Base-by-base conservation (phyloP, 2,329 filamentous ascomycete genomes). In the Diplocarpon rosae region DNA sequence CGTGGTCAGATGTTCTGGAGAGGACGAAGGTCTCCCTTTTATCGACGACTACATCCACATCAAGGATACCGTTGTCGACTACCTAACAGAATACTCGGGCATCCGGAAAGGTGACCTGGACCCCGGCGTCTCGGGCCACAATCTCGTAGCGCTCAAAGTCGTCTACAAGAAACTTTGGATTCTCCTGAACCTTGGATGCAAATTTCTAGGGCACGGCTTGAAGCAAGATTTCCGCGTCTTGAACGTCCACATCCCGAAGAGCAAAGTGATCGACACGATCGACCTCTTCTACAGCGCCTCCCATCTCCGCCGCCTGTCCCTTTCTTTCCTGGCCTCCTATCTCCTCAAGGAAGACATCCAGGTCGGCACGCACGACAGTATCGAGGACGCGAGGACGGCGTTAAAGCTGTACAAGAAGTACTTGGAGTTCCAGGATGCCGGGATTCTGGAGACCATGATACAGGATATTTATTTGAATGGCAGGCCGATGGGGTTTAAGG, bases 161-260 rank as follows among this genome's bases (percentile, higher is more conserved):
- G 89, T 86, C 1, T 98, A 96, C 71, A 98, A 98, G 66, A 95
- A 95, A 63, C 78, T 98, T 27, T 98, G 93, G 93, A 77, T 96
- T 13, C 73, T 98, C 14, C 75, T 98, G 28, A 98, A 98, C 60
- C 73, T 96, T 0, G 92, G 92, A 38, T 95, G 88, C 65, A 78
- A 85, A 51, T 98, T 98, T 62, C 76, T 98, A 5, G 92, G 92
- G 2, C 92, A 98, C 59, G 90, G 90, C 3, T 71, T 98, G 34
- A 86, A 86, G 54, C 90, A 92, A 56, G 92, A 98, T 65, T 96
- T 98, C 67, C 86, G 92, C 42, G 94, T 94, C 45, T 94, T 95
- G 66, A 98, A 98, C 63, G 95, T 98, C 45, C 86, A 95, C 62
- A 84, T 98, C 0, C 92, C 93, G 1, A 85, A 83, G 60, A 66